A percentile compares a stretch with the other conserved stretches of the same genome.
These are phyloP conservation scores for Sarocladiaceae sp. DNA, from an alignment of 2,329 filamentous ascomycete species.

Conservation along the genomic window DNA sequence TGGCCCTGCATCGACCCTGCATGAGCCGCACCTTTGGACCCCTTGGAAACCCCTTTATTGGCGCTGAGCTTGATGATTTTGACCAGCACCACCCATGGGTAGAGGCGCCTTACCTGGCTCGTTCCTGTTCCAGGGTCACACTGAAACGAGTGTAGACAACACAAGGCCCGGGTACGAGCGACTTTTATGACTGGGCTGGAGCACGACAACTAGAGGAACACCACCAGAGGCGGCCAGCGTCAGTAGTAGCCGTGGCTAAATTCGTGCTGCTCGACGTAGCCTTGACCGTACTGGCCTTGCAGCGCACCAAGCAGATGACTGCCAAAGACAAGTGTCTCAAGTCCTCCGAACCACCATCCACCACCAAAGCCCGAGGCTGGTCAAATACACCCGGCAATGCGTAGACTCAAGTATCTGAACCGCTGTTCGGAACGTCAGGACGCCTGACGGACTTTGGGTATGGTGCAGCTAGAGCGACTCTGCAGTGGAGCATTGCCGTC, in stretches of 20 bases:
- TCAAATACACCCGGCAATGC: neutral
- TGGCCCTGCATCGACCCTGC: slow-evolving; percentile 7
- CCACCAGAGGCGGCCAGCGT: neutral
- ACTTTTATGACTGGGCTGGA: too few relatives aligned
- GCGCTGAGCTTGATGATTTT: neutral
- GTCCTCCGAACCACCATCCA: neutral
- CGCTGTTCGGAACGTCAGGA: too few relatives aligned
- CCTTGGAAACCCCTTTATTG: neutral
- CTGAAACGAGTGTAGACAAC: too few relatives aligned
- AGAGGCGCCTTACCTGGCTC: too few relatives aligned
- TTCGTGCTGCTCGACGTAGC: too few relatives aligned
- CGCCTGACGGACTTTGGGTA: neutral
- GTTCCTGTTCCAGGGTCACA: too few relatives aligned
- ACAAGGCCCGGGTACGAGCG: too few relatives aligned
- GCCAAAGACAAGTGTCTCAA: slow-evolving; percentile 8
- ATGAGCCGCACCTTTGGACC: neutral
- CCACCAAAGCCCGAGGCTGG: neutral
- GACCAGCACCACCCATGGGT: neutral
- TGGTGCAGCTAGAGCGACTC: neutral
- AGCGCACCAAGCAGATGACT: too few relatives aligned
- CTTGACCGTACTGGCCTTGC: too few relatives aligned
- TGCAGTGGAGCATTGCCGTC: neutral
- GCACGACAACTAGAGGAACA: neutral
- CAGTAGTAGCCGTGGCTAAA: too few relatives aligned
- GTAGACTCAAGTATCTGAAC: too few relatives aligned